Evolutionary conservation across 305 asterid species (phyloP).

Genomic region (Stenogyne calaminthoides): DNA sequence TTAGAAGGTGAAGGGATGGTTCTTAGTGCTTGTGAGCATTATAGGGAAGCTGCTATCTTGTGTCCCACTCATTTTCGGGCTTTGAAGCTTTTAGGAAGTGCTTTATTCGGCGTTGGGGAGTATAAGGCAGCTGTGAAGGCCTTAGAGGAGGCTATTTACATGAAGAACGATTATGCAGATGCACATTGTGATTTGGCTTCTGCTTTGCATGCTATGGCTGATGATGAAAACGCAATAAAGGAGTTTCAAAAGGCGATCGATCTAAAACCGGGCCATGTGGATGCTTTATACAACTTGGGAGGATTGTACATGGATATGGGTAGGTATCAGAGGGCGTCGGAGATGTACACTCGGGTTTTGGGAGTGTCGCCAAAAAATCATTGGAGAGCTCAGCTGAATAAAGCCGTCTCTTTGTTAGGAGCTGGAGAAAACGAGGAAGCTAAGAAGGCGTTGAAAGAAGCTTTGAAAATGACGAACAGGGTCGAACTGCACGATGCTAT

Average conservation of each 20-base stretch:
- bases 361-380: constrained; percentile 91
- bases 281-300: constrained; percentile 90
- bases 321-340: constrained; percentile 93
- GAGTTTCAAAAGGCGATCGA: constrained; percentile 99
- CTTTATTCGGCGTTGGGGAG: constrained; percentile 95
- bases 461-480: constrained; percentile 92
- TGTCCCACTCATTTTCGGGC: constrained; percentile 97
- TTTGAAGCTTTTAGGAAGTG: constrained; percentile 92
- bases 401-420: constrained; percentile 88
- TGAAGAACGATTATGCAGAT: constrained; percentile 95
- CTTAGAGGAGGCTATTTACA: constrained; percentile 94
- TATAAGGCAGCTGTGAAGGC: constrained; percentile 99
- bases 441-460: constrained; percentile 92
- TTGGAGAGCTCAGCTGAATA: constrained; percentile 96
- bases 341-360: constrained; percentile 93
- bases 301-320: constrained; percentile 99
- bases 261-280: constrained; percentile 94
- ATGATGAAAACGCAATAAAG: constrained; percentile 95
- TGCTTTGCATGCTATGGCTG: constrained; percentile 93
- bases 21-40: constrained; percentile 96
- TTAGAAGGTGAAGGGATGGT: constrained; percentile 98
- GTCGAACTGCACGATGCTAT: constrained; percentile 93
- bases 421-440: constrained; percentile 98
- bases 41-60: constrained; percentile 94
- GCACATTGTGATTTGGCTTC: constrained; percentile 99